Evolutionary conservation across 176 grass and related monocot species (phyloP).

Genomic region (Areca catechu): DNA sequence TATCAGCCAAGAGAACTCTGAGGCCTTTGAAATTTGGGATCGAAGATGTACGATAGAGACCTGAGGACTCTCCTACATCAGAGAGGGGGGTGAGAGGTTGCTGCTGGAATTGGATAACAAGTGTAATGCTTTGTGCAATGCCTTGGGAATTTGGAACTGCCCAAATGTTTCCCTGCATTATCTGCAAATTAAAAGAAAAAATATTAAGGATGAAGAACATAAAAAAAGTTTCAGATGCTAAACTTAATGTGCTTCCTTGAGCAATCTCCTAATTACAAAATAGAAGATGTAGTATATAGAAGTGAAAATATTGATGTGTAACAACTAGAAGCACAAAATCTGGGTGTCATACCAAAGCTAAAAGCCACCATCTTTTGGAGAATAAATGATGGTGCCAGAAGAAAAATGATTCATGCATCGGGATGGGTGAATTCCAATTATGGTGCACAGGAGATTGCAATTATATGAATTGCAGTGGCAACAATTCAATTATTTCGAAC

Average conservation of each 20-base stretch:
- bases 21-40: conserved; percentile 12
- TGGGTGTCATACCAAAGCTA: too few species aligned
- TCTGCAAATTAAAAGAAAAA: conserved; percentile 2
- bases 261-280: too few species aligned
- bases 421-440: too few species aligned
- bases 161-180: conserved; percentile 20
- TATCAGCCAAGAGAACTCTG: conserved; percentile 14
- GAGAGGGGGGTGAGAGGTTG: not conserved
- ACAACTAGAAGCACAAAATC: too few species aligned
- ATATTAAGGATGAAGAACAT: not conserved
- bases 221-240: not conserved
- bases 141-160: conserved; percentile 8
- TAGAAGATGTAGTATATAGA: too few species aligned
- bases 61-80: conserved; percentile 1
- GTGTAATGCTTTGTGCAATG: not conserved
- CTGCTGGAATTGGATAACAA: conserved; percentile 13
- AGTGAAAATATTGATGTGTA: too few species aligned
- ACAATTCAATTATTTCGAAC: too few species aligned
- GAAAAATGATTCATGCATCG: too few species aligned
- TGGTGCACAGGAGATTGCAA: too few species aligned
- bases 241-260: not conserved
- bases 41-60: not conserved
- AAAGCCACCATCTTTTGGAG: too few species aligned
- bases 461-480: too few species aligned
- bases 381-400: too few species aligned